Base-by-base conservation (phyloP, 345 rosid genomes). In the Corchorus capsularis region DNA sequence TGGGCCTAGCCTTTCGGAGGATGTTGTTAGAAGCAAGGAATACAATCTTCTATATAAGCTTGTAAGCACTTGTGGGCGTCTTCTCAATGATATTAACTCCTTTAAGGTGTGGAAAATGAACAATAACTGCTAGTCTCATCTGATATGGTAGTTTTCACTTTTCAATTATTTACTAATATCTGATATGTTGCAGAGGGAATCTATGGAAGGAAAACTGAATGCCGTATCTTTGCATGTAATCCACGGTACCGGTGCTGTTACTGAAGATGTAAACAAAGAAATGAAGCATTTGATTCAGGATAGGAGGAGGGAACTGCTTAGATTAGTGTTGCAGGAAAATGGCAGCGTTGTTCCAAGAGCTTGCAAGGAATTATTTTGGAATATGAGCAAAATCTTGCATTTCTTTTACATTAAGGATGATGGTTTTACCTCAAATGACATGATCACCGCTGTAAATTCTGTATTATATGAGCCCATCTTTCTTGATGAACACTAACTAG, bases 31-130 rank as follows among this genome's bases (percentile, higher is more conserved):
- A 74, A 82, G 84, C 80, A 20, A 59, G 0, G 90, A 91, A 79
- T 80, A 79, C 34, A 77, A 79, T 49, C 67, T 81, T 60, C 83
- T 96, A 22, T 91, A 52, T 69, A 74, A 83, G 83, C 82, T 85
- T 35, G 81, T 91, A 86, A 88, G 98, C 84, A 93, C 91, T 19
- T 83, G 89, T 34, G 99, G 97, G 63, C 97, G 98, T 72, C 92
- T 93, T 43, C 91, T 92, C 65, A 96, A 93, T 49, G 98, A 93
- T 79, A 84, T 88, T 72, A 89, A 85, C 63, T 76, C 92, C 76
- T 90, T 89, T 71, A 79, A 96, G 93, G 97, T 89, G 50, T 32
- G 64, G 19, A 22, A 22, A 8, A 16, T 17, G 6, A 34, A 9
- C 9, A 20, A 12, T 13, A 52, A 27, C 22, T 15, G 19, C 57